Percentiles rank a stretch among this genome's conserved stretches.
phyloP scores from a whole-genome alignment of 116 monocot genomes.

The Papilionanthe hybrid region DNA sequence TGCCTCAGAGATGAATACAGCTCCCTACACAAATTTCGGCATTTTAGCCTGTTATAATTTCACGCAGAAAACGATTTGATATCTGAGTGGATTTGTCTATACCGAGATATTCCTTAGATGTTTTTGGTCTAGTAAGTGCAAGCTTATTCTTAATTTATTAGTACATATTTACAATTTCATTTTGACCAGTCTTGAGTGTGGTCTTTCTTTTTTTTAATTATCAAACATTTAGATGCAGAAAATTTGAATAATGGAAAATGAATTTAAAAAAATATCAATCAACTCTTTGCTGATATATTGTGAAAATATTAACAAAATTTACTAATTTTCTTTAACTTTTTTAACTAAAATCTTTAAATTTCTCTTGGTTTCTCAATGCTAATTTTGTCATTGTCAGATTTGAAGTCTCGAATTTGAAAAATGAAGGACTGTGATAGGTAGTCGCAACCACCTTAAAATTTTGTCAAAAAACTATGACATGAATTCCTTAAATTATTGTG shows the following conservation, averaged over 20 bases:
- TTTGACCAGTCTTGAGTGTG: neutral
- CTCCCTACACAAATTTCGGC: constrained; percentile 15
- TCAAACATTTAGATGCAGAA: neutral
- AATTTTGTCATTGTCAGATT: no score
- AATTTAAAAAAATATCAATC: neutral
- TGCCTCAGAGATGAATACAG: constrained; percentile 30
- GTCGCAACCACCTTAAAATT: no score
- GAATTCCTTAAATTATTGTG: no score
- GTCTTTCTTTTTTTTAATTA: neutral
- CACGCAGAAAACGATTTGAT: neutral
- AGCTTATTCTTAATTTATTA: neutral
- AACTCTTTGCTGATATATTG: neutral
- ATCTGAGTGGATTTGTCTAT: neutral
- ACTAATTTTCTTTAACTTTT: neutral
- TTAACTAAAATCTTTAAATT: neutral
- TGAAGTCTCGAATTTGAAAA: no score
- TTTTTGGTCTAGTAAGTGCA: neutral
- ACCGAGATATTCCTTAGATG: neutral
- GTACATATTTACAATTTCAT: neutral
- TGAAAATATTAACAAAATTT: neutral
- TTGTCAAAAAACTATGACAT: no score
- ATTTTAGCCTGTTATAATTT: neutral
- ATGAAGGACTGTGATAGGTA: no score
- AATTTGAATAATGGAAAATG: neutral
- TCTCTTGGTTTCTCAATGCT: neutral